Evolutionary conservation across 345 rosid genomes (phyloP).

Genomic region (Dipteronia sinensis): DNA sequence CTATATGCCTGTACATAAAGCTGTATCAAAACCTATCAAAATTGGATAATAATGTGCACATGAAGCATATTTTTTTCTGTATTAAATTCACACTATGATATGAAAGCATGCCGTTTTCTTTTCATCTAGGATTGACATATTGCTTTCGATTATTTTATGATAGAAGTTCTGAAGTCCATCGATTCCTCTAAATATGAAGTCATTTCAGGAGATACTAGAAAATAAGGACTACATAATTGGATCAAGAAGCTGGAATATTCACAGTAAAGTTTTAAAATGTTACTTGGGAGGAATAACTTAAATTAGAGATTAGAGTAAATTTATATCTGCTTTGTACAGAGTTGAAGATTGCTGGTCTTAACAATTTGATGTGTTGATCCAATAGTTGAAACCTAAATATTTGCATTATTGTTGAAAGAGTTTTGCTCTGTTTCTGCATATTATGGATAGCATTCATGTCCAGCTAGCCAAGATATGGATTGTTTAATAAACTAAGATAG

Average conservation of each 20-base stretch:
- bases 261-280: background rate
- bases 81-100: background rate
- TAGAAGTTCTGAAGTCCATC: background rate
- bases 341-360: background rate
- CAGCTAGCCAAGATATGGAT: background rate
- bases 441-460: background rate
- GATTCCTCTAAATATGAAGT: background rate
- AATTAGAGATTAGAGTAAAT: background rate
- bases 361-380: background rate
- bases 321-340: background rate
- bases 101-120: background rate
- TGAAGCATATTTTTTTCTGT: background rate
- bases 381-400: background rate
- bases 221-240: background rate
- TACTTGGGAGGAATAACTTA: background rate
- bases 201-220: background rate
- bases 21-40: slow-evolving; percentile 9
- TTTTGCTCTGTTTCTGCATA: background rate
- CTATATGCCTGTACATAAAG: slow-evolving; percentile 51
- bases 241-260: background rate
- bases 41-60: slow-evolving; percentile 27
- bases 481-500: background rate
- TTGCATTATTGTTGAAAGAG: background rate
- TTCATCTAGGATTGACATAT: slow-evolving; percentile 2
- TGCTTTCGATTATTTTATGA: background rate